Evolutionary conservation across 192 early-diverging fungal genomes (phyloP).

Genomic region (Nowakowskiella sp.): DNA sequence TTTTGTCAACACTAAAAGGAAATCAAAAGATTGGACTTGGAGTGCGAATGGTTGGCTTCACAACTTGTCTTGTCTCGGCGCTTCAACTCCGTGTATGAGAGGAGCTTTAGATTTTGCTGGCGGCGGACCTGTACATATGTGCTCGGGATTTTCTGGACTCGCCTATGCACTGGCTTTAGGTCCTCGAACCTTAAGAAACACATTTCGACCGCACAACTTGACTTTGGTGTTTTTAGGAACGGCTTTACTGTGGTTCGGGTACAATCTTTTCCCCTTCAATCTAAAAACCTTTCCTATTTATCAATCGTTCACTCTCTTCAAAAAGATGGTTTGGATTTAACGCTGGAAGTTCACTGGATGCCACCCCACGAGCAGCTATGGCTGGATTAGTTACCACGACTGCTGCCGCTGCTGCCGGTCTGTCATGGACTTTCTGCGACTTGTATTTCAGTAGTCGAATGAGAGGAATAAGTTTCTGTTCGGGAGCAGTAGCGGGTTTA

Average conservation of each 20-base stretch:
- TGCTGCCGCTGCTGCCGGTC: constrained; percentile 68
- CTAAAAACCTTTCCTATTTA: constrained; percentile 72
- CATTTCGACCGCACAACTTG: constrained; percentile 82
- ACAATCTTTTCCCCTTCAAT: constrained; percentile 70
- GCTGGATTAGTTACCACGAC: constrained; percentile 80
- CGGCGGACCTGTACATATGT: constrained; percentile 90
- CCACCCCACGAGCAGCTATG: constrained; percentile 79
- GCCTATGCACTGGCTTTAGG: constrained; percentile 84
- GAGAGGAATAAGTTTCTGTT: constrained; percentile 88
- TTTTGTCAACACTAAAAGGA: too few relatives aligned
- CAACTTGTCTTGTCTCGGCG: constrained; percentile 35
- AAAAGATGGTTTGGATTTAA: constrained; percentile 98
- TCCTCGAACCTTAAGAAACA: constrained; percentile 59
- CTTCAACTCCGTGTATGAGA: constrained; percentile 37
- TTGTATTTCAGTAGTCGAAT: constrained; percentile 67
- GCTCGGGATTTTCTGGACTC: constrained; percentile 59
- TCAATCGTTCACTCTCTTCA: constrained; percentile 80
- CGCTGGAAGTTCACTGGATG: constrained; percentile 71
- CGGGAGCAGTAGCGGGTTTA: constrained; percentile 84
- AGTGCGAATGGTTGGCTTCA: constrained; percentile 74
- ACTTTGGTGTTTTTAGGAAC: constrained; percentile 86
- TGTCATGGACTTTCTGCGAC: constrained; percentile 79
- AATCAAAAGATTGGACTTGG: constrained; percentile 74
- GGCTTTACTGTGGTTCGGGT: constrained; percentile 78
- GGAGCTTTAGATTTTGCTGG: constrained; percentile 92